Evolutionary conservation across 352 stramenopile genomes (phyloP).

Genomic region (Albugo candida): DNA sequence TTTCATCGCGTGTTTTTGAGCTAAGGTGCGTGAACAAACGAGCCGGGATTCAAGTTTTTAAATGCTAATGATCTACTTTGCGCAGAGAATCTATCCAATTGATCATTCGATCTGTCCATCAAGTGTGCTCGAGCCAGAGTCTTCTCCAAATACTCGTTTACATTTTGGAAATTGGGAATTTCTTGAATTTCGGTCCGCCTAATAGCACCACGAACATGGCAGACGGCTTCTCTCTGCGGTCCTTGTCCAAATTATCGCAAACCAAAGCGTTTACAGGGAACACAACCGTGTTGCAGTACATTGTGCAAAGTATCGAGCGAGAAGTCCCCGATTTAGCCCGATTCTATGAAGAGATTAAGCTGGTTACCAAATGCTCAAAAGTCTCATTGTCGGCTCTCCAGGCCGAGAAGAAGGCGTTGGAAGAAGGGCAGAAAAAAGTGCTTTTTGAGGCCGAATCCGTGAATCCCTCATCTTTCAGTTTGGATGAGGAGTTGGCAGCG

Average conservation of each 20-base stretch:
- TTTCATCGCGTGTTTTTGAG: constrained; percentile 50
- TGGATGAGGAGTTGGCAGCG: constrained; percentile 15
- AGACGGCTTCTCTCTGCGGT: constrained; percentile 51
- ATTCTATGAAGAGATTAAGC: constrained; percentile 61
- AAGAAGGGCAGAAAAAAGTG: constrained; percentile 34
- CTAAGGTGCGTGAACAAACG: constrained; percentile 17
- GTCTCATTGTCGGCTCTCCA: constrained; percentile 40
- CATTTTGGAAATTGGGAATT: constrained; percentile 62
- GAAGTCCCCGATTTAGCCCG: constrained; percentile 48
- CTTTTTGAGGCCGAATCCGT: constrained; percentile 22
- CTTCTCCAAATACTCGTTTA: constrained; percentile 74
- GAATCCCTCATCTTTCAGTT: not conserved
- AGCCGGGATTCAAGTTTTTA: not conserved
- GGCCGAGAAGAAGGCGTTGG: constrained; percentile 48
- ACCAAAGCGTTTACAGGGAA: constrained; percentile 71
- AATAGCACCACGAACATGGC: constrained; percentile 17
- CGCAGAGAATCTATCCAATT: constrained; percentile 42
- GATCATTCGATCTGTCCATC: constrained; percentile 53
- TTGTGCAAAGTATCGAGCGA: constrained; percentile 71
- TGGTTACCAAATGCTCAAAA: constrained; percentile 54
- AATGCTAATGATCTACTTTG: not conserved
- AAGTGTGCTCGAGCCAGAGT: constrained; percentile 52
- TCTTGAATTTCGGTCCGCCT: constrained; percentile 56
- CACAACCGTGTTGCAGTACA: constrained; percentile 67
- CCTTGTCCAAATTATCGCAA: constrained; percentile 70